phyloP scores from a whole-genome alignment of 2,329 filamentous ascomycete genomes.

The Scedosporium minutisporum region DNA sequence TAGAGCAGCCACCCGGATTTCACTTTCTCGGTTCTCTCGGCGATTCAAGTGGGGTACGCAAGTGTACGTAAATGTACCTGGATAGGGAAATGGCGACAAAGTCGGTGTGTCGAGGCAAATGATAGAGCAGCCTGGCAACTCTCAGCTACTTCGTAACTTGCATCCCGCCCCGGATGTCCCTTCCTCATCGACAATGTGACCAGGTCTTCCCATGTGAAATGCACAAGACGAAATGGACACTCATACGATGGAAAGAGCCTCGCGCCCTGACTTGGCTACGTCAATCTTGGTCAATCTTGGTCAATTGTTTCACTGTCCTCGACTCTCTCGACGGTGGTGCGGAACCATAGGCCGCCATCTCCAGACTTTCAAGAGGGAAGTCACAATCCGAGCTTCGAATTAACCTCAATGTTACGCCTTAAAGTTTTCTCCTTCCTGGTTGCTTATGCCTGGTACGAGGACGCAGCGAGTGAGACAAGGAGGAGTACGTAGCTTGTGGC shows the following conservation, averaged over 20 bases:
- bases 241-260: not conserved
- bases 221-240: not conserved
- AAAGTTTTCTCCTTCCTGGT: not conserved
- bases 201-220: not conserved
- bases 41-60: no score
- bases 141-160: no score
- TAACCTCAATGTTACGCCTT: not conserved
- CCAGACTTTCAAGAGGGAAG: not conserved
- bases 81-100: no score
- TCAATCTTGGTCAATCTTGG: no score
- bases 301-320: not conserved
- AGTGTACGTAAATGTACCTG: no score
- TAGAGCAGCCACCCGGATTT: no score
- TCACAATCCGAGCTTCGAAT: not conserved
- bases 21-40: no score
- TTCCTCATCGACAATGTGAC: not conserved
- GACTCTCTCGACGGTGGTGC: not conserved
- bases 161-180: no score
- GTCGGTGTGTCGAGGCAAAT: no score
- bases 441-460: not conserved
- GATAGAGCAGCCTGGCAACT: no score
- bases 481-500: not conserved
- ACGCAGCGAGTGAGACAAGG: not conserved
- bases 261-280: not conserved
- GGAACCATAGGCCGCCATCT: not conserved